phyloP scores from a whole-genome alignment of 2,329 filamentous ascomycete genomes.

The Xylaria digitata region DNA sequence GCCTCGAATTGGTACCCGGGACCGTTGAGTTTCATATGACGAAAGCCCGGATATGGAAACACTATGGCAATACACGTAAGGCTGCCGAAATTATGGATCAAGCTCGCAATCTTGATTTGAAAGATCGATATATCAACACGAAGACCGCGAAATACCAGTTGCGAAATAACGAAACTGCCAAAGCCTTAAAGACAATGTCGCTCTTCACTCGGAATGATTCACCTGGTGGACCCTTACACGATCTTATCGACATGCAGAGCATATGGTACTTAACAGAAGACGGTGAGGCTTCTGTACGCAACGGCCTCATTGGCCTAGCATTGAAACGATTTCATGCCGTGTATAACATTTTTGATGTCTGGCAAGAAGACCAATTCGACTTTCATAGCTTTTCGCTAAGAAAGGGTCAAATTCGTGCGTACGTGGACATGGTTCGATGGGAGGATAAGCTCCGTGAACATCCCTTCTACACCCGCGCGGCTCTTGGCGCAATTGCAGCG shows the following conservation, averaged over 20 bases:
- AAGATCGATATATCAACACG: constrained; percentile 97
- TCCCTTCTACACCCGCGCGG: constrained; percentile 89
- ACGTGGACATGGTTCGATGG: constrained; percentile 97
- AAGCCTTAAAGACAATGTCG: constrained; percentile 87
- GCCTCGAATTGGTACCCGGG: constrained; percentile 80
- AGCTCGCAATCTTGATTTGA: constrained; percentile 85
- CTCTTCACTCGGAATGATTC: constrained; percentile 95
- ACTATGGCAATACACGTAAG: constrained; percentile 80
- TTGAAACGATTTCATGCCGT: constrained; percentile 92
- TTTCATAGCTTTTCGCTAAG: constrained; percentile 98
- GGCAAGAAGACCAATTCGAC: constrained; percentile 99
- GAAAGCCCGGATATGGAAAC: constrained; percentile 94
- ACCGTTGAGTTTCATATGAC: constrained; percentile 95
- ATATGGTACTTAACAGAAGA: constrained; percentile 98
- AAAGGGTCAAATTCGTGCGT: constrained; percentile 94
- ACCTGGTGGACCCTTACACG: constrained; percentile 85
- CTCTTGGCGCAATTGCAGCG: constrained; percentile 81
- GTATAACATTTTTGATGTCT: constrained; percentile 93
- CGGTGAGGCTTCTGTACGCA: constrained; percentile 86
- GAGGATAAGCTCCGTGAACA: constrained; percentile 92
- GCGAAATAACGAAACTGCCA: constrained; percentile 89
- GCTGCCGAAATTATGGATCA: constrained; percentile 90
- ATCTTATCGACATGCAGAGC: constrained; percentile 98
- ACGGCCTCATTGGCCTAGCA: constrained; percentile 84
- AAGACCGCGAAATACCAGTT: constrained; percentile 98